Conservation (phyloP, 805 yeast genomes). For the Candida sphagnicola region DNA sequence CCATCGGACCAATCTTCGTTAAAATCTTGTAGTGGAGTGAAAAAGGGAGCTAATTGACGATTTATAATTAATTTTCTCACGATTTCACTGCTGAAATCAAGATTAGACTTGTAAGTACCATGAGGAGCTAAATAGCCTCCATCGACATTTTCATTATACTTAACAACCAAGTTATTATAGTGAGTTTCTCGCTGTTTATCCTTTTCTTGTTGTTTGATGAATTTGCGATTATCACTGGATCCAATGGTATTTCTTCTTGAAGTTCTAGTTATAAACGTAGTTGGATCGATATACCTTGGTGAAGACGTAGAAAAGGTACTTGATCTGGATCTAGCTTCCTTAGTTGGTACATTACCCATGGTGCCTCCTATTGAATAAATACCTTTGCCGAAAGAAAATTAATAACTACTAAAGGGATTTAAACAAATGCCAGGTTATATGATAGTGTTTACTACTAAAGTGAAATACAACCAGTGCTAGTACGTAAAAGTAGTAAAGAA, state of each 20-base stretch:
- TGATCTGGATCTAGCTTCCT: constrained; percentile 33
- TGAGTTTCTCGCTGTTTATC: constrained; percentile 51
- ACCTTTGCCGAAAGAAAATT: no score
- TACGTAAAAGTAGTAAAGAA: no score
- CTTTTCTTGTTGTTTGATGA: constrained; percentile 47
- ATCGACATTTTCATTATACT: constrained; percentile 71
- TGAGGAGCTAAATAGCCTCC: constrained; percentile 93
- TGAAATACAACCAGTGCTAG: no score
- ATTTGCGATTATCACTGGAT: constrained; percentile 16
- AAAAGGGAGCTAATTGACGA: constrained; percentile 84
- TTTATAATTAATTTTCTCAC: constrained; percentile 70
- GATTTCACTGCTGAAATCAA: constrained; percentile 68
- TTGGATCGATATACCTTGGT: constrained; percentile 1
- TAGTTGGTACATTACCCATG: constrained; percentile 45
- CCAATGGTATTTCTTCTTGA: constrained; percentile 18
- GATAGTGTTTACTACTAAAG: no score
- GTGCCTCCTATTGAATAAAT: no score
- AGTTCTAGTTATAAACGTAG: constrained; percentile 6
- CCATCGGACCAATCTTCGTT: constrained; percentile 68
- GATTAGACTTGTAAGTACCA: constrained; percentile 76
- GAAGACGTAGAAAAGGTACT: constrained; percentile 15
- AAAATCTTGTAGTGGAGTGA: constrained; percentile 80
- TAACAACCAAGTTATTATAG: constrained; percentile 54
- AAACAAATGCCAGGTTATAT: no score
- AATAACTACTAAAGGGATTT: no score